These are phyloP conservation scores for Litchi chinensis DNA, from an alignment of 345 rosid genomes.

Conservation along the genomic window DNA sequence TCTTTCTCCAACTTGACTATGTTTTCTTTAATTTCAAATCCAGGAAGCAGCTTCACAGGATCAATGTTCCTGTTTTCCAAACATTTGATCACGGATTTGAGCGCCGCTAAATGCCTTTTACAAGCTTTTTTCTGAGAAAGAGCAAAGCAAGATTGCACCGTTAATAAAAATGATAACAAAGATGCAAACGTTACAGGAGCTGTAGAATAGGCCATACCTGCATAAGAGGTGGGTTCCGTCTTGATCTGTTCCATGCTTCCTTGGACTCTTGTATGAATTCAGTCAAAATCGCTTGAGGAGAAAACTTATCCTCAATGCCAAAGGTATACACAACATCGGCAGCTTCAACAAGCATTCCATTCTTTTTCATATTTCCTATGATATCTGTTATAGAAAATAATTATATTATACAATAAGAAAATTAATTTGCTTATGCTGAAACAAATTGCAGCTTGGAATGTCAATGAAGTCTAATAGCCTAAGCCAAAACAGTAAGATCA, in stretches of 20 bases:
- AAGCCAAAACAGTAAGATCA: neutral
- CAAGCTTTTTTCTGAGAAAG: conserved; percentile 54
- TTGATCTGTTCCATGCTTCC: conserved; percentile 49
- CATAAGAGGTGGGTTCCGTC: conserved; percentile 33
- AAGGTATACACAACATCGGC: conserved; percentile 58
- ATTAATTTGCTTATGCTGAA: neutral
- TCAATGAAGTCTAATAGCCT: neutral
- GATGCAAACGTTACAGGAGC: neutral
- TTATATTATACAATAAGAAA: conserved; percentile 4
- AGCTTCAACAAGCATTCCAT: conserved; percentile 59
- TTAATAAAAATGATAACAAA: conserved; percentile 1
- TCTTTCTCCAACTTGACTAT: conserved; percentile 55
- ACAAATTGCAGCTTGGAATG: neutral
- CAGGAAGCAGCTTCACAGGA: conserved; percentile 50
- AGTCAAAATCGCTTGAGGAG: conserved; percentile 53
- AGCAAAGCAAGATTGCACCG: conserved; percentile 1
- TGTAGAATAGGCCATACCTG: conserved; percentile 37
- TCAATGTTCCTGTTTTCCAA: conserved; percentile 59
- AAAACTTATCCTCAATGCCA: conserved; percentile 57
- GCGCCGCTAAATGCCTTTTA: conserved; percentile 47
- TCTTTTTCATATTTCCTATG: conserved; percentile 51
- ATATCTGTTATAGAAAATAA: conserved; percentile 45
- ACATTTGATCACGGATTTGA: conserved; percentile 53
- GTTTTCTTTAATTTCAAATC: conserved; percentile 54
- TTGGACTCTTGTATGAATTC: conserved; percentile 49